Percentiles rank a stretch among this genome's conserved stretches.
phyloP scores from a whole-genome alignment of 306 rosid genomes.

The Malus fusca region DNA sequence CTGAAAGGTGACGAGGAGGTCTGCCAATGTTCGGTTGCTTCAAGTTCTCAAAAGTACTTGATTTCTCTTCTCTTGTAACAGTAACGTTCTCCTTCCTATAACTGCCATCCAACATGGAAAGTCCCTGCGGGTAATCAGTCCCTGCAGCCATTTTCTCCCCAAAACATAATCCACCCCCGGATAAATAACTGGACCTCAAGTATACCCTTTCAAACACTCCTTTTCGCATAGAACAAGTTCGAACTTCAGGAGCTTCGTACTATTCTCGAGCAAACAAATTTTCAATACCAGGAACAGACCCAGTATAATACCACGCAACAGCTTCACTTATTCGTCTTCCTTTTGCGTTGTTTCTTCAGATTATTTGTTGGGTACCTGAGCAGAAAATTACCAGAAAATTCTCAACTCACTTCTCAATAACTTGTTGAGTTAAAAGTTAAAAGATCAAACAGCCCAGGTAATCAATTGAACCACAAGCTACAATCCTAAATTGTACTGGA shows the following conservation, averaged over 20 bases:
- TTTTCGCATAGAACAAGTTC: neutral
- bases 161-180: constrained; percentile 16
- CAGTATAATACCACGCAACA: neutral
- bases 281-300: neutral
- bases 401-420: neutral
- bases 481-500: neutral
- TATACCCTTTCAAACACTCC: neutral
- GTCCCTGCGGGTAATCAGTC: constrained; percentile 25
- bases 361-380: neutral
- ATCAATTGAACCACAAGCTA: neutral
- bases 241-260: neutral
- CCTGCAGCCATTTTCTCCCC: constrained; percentile 35
- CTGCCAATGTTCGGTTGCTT: constrained; percentile 20
- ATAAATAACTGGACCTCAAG: neutral
- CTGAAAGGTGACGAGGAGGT: constrained; percentile 27
- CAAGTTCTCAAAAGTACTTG: constrained; percentile 12
- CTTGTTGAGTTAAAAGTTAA: neutral
- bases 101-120: constrained; percentile 22
- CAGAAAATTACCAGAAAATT: neutral
- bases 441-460: constrained; percentile 1
- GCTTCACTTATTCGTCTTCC: neutral
- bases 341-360: neutral
- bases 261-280: neutral
- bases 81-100: constrained; percentile 24
- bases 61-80: constrained; percentile 22